A percentile compares a stretch with the other conserved stretches of the same genome.
Evolutionary conservation across 495 filamentous ascomycete genomes (phyloP).

Genomic region (Acidiella bohemica): DNA sequence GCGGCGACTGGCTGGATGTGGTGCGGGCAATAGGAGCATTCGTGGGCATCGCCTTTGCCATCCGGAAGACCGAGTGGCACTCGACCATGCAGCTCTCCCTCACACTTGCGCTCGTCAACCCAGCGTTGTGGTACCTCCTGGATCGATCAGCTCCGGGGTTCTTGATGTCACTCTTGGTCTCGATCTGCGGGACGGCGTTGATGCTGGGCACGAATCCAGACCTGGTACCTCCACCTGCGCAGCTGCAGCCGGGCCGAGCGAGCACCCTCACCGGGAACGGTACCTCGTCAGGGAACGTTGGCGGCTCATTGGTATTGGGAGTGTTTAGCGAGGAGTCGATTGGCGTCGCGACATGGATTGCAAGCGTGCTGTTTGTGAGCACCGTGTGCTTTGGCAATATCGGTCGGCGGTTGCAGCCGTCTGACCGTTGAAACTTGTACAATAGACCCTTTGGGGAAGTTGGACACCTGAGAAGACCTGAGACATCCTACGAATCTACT

Average conservation of each 20-base stretch:
- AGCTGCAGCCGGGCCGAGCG: conserved; percentile 8
- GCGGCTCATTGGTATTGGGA: conserved; percentile 36
- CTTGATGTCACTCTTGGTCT: conserved; percentile 56
- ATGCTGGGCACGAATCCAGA: conserved; percentile 59
- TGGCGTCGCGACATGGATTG: conserved; percentile 72
- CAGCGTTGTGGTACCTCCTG: conserved; percentile 89
- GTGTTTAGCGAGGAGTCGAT: conserved; percentile 59
- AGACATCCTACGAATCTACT: too few relatives aligned
- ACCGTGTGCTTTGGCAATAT: conserved; percentile 95
- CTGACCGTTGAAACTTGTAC: too few relatives aligned
- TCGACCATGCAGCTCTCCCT: conserved; percentile 86
- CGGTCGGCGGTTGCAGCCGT: conserved; percentile 59
- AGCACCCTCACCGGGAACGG: background rate
- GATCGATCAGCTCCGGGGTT: conserved; percentile 82
- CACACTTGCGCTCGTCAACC: conserved; percentile 82
- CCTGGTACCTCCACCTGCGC: conserved; percentile 55
- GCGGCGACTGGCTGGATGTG: conserved; percentile 54
- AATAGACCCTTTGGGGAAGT: too few relatives aligned
- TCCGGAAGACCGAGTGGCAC: conserved; percentile 82
- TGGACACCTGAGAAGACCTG: too few relatives aligned
- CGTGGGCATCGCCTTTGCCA: conserved; percentile 91
- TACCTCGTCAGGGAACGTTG: background rate
- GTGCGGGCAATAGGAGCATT: conserved; percentile 86
- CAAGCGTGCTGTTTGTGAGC: conserved; percentile 84
- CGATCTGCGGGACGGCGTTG: conserved; percentile 56